Evolutionary conservation across 257 asterid species (phyloP).

Genomic region (Penstemon barbatus): DNA sequence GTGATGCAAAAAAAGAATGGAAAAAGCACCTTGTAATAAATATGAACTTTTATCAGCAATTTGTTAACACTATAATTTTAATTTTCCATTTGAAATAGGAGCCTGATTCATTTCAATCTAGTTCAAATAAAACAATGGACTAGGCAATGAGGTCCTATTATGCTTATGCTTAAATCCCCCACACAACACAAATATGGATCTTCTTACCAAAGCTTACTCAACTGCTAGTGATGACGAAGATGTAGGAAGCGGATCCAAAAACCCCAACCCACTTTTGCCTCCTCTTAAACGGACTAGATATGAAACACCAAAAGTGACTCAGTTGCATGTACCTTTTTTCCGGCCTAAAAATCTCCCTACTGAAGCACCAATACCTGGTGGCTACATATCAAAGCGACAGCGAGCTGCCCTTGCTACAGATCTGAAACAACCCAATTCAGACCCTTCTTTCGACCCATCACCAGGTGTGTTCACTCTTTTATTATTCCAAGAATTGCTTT

Average conservation of each 20-base stretch:
- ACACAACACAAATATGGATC: slow-evolving; percentile 51
- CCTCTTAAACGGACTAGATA: slow-evolving; percentile 44
- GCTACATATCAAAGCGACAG: slow-evolving; percentile 86
- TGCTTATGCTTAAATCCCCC: neutral
- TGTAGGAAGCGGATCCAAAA: slow-evolving; percentile 14
- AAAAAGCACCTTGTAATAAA: too few relatives aligned
- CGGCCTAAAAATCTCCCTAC: slow-evolving; percentile 29
- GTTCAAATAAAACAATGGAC: neutral
- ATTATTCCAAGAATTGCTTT: neutral
- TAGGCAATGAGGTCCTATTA: neutral
- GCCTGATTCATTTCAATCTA: neutral
- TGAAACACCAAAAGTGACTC: slow-evolving; percentile 19
- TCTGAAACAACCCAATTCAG: slow-evolving; percentile 20
- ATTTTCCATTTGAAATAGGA: neutral
- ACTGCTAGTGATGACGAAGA: slow-evolving; percentile 58
- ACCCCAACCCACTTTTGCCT: slow-evolving; percentile 21
- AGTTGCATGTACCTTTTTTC: slow-evolving; percentile 11
- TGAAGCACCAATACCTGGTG: slow-evolving; percentile 62
- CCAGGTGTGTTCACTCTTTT: slow-evolving; percentile 39
- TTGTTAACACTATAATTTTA: too few relatives aligned
- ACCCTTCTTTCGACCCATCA: slow-evolving; percentile 22
- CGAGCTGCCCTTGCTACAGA: slow-evolving; percentile 49
- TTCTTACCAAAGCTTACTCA: slow-evolving; percentile 62
- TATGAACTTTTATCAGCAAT: too few relatives aligned
- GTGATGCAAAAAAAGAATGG: too few relatives aligned